Evolutionary conservation across 257 asterid genomes (phyloP).

Genomic region (Nicotiana paniculata): DNA sequence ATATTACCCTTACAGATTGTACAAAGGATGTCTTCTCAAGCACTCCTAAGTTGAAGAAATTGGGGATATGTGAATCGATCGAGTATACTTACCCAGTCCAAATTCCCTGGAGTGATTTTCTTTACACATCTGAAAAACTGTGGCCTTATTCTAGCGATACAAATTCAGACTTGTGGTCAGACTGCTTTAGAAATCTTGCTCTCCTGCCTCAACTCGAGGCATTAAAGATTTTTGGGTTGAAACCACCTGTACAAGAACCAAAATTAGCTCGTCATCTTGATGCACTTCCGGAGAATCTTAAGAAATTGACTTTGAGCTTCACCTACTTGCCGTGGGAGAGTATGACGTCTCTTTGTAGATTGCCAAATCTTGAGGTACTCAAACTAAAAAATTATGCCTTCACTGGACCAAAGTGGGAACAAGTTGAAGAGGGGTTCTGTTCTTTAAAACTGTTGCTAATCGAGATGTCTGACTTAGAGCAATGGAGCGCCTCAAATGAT

Average conservation of each 20-base stretch:
- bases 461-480: not conserved
- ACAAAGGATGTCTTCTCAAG: conserved; percentile 4
- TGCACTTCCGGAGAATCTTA: conserved; percentile 13
- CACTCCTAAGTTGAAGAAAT: conserved; percentile 20
- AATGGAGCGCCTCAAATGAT: conserved; percentile 5
- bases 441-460: conserved; percentile 3
- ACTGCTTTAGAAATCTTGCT: not conserved
- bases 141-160: not conserved
- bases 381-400: not conserved
- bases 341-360: not conserved
- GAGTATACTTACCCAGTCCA: not conserved
- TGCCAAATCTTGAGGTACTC: conserved; percentile 16
- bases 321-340: conserved; percentile 6
- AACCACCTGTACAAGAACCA: not conserved
- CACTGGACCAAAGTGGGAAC: conserved; percentile 11
- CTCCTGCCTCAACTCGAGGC: not conserved
- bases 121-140: not conserved
- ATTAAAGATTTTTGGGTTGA: not conserved
- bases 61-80: conserved; percentile 22
- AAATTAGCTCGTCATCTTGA: not conserved
- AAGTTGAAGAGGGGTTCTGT: conserved; percentile 7
- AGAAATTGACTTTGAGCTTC: conserved; percentile 9
- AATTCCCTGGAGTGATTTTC: conserved; percentile 2
- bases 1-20: conserved; percentile 20
- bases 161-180: not conserved